Conservation (phyloP, 192 early-diverging fungal genomes). For the Umbelopsis sp. region DNA sequence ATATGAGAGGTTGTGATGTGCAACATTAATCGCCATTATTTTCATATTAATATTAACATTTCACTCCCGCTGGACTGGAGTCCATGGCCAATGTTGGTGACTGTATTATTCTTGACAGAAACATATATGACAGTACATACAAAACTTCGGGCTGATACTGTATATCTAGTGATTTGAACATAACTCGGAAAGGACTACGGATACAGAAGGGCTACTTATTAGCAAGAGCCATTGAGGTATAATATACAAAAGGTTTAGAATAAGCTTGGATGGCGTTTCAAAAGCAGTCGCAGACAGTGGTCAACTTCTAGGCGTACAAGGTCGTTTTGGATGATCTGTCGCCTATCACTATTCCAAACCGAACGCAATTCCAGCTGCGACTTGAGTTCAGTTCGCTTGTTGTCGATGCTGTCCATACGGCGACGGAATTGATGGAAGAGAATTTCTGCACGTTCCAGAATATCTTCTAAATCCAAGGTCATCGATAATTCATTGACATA, state of each 20-base stretch:
- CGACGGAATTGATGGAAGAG: constrained; percentile 64
- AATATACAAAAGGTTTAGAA: background rate
- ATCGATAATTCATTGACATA: constrained; percentile 85
- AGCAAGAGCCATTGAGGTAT: background rate
- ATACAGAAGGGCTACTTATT: background rate
- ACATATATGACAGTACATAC: no score
- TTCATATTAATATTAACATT: no score
- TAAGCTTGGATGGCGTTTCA: constrained; percentile 14
- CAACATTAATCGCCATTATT: no score
- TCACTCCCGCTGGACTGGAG: no score
- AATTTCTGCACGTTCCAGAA: constrained; percentile 72
- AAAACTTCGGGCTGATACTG: no score
- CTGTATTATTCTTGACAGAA: no score
- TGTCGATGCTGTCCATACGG: constrained; percentile 45
- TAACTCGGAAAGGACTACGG: no score
- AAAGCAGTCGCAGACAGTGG: constrained; percentile 1
- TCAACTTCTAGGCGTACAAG: constrained; percentile 22
- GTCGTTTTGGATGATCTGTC: constrained; percentile 19
- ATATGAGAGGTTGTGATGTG: no score
- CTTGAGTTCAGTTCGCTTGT: constrained; percentile 26
- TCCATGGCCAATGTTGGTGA: no score
- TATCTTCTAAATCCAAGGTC: constrained; percentile 69
- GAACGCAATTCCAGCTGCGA: constrained; percentile 23
- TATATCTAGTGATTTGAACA: no score
- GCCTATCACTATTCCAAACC: constrained; percentile 28